Percentiles rank a stretch among this genome's conserved stretches.
Evolutionary conservation across 129 eudicot species (phyloP).

Genomic region (Flaveria brownii): DNA sequence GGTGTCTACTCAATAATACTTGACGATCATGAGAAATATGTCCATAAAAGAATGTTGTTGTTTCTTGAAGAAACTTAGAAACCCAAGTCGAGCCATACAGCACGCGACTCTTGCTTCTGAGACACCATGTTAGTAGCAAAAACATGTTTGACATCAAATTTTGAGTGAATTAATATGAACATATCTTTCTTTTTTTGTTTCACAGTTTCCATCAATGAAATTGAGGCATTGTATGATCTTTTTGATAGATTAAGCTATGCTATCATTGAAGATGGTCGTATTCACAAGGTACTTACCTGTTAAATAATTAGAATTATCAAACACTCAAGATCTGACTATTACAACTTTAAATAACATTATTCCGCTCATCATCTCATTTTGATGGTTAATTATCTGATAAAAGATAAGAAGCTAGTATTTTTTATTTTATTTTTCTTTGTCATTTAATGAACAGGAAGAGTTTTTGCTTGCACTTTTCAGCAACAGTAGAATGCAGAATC

Average conservation of each 20-base stretch:
- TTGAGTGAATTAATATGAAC: slow-evolving; percentile 6
- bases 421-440: background rate
- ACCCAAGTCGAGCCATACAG: slow-evolving; percentile 38
- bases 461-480: slow-evolving; percentile 77
- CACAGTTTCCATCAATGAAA: slow-evolving; percentile 58
- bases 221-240: slow-evolving; percentile 49
- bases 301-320: background rate
- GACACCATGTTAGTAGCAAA: slow-evolving; percentile 68
- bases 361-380: background rate
- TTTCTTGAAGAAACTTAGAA: slow-evolving; percentile 46
- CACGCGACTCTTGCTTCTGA: slow-evolving; percentile 70
- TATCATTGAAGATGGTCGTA: slow-evolving; percentile 46
- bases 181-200: background rate
- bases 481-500: slow-evolving; percentile 46
- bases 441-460: slow-evolving; percentile 62
- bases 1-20: slow-evolving; percentile 20
- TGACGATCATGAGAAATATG: slow-evolving; percentile 35
- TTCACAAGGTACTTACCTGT: slow-evolving; percentile 46
- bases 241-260: slow-evolving; percentile 49
- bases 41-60: slow-evolving; percentile 49
- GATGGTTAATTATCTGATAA: background rate
- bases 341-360: background rate
- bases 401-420: background rate
- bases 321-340: background rate
- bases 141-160: slow-evolving; percentile 12